A percentile compares a stretch with the other conserved stretches of the same genome.
These are phyloP conservation scores for Termitomyces sp. DNA, from an alignment of 768 basidiomycete species.

Conservation along the genomic window DNA sequence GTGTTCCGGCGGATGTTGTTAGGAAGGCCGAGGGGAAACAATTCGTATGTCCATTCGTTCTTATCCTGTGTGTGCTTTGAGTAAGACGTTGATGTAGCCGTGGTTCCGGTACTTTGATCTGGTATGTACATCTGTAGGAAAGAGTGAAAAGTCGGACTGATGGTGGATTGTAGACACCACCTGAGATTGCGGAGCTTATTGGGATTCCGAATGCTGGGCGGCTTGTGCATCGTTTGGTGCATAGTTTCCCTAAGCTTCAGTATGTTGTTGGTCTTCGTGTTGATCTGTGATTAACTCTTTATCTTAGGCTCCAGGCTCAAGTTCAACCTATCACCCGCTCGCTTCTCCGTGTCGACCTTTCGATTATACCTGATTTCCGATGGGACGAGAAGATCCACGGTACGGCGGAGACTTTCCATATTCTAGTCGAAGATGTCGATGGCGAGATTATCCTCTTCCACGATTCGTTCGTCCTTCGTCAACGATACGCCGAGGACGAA, in stretches of 20 bases:
- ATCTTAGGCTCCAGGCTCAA: conserved; percentile 78
- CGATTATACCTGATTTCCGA: conserved; percentile 95
- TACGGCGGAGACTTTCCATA: conserved; percentile 83
- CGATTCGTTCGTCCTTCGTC: conserved; percentile 87
- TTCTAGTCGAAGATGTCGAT: conserved; percentile 95
- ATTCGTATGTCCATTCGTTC: conserved; percentile 58
- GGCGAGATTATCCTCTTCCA: conserved; percentile 96
- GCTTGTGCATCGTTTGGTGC: conserved; percentile 88
- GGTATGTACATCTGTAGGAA: conserved; percentile 24
- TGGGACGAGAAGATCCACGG: conserved; percentile 98
- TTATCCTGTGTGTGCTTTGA: background rate
- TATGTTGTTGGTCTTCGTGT: conserved; percentile 28
- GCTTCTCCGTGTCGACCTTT: conserved; percentile 87
- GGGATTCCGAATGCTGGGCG: conserved; percentile 92
- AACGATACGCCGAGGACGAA: conserved; percentile 89
- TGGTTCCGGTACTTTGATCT: conserved; percentile 89
- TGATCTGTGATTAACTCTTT: too few species aligned
- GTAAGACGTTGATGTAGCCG: conserved; percentile 13
- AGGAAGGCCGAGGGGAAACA: conserved; percentile 95
- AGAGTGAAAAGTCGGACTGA: background rate
- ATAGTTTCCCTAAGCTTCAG: conserved; percentile 95
- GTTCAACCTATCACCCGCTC: conserved; percentile 96
- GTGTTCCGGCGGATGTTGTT: conserved; percentile 80
- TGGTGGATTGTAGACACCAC: conserved; percentile 47
- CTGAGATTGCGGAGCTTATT: conserved; percentile 93